A percentile compares a stretch with the other conserved stretches of the same genome.
phyloP scores from a whole-genome alignment of 2,329 filamentous ascomycete species.

The Cytospora paraplurivora region DNA sequence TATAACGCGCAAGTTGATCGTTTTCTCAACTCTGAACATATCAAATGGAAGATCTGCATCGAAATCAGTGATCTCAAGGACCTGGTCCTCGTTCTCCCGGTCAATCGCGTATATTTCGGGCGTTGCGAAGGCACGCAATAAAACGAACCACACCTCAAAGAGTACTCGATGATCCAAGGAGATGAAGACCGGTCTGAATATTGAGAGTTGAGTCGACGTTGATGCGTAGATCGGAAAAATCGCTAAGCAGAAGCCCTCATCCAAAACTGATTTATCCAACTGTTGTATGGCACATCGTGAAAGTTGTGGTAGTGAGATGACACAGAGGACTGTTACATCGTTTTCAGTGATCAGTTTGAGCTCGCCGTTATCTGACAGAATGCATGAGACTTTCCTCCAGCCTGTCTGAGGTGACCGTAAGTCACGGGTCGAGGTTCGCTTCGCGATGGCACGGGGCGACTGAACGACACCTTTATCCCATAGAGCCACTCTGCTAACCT shows the following conservation, averaged over 20 bases:
- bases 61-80: slow-evolving; percentile 46
- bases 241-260: slow-evolving; percentile 90
- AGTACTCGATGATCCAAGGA: slow-evolving; percentile 82
- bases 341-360: slow-evolving; percentile 88
- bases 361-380: slow-evolving; percentile 91
- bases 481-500: slow-evolving; percentile 85
- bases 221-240: slow-evolving; percentile 93
- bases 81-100: slow-evolving; percentile 44
- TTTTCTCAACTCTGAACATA: slow-evolving; percentile 64
- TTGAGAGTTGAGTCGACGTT: slow-evolving; percentile 69
- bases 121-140: slow-evolving; percentile 87
- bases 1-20: slow-evolving; percentile 58
- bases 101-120: slow-evolving; percentile 81
- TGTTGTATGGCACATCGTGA: slow-evolving; percentile 89
- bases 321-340: slow-evolving; percentile 76
- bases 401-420: slow-evolving; percentile 56
- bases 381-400: slow-evolving; percentile 90
- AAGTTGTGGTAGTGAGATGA: slow-evolving; percentile 85
- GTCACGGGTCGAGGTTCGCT: slow-evolving; percentile 60
- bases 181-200: slow-evolving; percentile 86
- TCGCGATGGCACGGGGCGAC: slow-evolving; percentile 58
- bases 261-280: slow-evolving; percentile 84
- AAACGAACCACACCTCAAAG: slow-evolving; percentile 97
- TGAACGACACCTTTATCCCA: slow-evolving; percentile 77
- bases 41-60: slow-evolving; percentile 48